Base-by-base conservation (phyloP, 306 rosid species). In the Medicago arabica region DNA sequence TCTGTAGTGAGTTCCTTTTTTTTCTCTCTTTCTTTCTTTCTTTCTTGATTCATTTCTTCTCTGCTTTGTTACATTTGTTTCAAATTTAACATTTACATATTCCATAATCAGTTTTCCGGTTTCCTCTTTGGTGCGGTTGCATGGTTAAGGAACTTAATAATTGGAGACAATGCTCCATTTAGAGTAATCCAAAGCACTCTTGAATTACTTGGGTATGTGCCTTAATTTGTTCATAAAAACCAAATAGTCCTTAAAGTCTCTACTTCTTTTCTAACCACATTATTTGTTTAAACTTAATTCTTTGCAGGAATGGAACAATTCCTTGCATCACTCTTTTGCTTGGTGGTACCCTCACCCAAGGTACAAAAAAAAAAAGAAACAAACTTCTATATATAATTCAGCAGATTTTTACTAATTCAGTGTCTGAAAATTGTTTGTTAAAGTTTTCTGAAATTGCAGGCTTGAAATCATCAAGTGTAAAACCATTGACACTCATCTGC, bases 311-410 rank as follows among this genome's bases (percentile, higher is more conserved):
- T 70, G 99, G 93, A 44, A 89, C 97, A 14, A 92, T 92, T 79
- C 99, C 99, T 36, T 87, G 99, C 84, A 89, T 91, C 71, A 90
- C 89, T 50, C 85, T 95, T 34, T 87, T 95, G 74, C 88, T 95
- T 1, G 99, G 99, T 46, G 93, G 99, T 53, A 95, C 92, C 74
- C 97, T 95, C 60, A 83, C 84, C n/a, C n/a, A n/a, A n/a, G n/a
- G n/a, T n/a, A n/a, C n/a, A n/a, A n/a, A n/a, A n/a, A n/a, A n/a
- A n/a, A n/a, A n/a, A n/a, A n/a, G n/a, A n/a, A n/a, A n/a, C n/a
- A n/a, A n/a, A n/a, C n/a, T n/a, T n/a, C n/a, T n/a, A n/a, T n/a
- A n/a, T n/a, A n/a, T n/a, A n/a, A n/a, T n/a, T n/a, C n/a, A n/a
- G n/a, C n/a, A n/a, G n/a, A n/a, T n/a, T n/a, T n/a, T n/a, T n/a